phyloP scores from a whole-genome alignment of 2,329 filamentous ascomycete genomes.

The Pseudogymnoascus sp. region DNA sequence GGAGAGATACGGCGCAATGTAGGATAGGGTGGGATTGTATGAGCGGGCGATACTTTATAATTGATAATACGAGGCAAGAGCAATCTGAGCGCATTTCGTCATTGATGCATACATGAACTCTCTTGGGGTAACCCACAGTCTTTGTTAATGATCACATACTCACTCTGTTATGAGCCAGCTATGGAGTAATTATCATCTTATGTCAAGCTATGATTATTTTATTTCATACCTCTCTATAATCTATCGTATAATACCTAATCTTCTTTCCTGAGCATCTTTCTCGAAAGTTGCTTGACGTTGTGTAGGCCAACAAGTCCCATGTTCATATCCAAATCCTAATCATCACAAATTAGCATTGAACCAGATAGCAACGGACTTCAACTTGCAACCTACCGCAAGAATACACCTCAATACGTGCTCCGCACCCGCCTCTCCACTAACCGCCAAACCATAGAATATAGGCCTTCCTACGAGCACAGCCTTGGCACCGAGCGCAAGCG shows the following conservation, averaged over 20 bases:
- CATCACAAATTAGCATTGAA: background rate
- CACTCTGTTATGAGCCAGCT: background rate
- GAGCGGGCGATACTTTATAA: background rate
- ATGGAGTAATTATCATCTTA: background rate
- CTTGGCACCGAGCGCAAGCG: constrained; percentile 51
- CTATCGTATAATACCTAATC: background rate
- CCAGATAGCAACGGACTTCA: background rate
- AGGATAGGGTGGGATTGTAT: background rate
- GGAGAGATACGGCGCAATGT: background rate
- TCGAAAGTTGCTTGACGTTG: background rate
- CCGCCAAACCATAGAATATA: constrained; percentile 51
- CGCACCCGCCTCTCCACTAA: constrained; percentile 53
- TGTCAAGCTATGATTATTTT: background rate
- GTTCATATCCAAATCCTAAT: constrained; percentile 1
- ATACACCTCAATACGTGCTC: constrained; percentile 54
- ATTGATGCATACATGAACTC: background rate
- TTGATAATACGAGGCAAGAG: background rate
- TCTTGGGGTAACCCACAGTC: background rate
- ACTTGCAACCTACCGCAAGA: constrained; percentile 36
- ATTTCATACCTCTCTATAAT: background rate
- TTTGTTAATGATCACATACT: background rate
- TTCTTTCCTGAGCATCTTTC: background rate
- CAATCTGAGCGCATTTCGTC: background rate
- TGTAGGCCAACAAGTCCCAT: background rate
- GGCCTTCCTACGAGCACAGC: constrained; percentile 54